Evolutionary conservation across 192 early-diverging fungal genomes (phyloP).

Genomic region (Rhizoclosmatium sp.): DNA sequence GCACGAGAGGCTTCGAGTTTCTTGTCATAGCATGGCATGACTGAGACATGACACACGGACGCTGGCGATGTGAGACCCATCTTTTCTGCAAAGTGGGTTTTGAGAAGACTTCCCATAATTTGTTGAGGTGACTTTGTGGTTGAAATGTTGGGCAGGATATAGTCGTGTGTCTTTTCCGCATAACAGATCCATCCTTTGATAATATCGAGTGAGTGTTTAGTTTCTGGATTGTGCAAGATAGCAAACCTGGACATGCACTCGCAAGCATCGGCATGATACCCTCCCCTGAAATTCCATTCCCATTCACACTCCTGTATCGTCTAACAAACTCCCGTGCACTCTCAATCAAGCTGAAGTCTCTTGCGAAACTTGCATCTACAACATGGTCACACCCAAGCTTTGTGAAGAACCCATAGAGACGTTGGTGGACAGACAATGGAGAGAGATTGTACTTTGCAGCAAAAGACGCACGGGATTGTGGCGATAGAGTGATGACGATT

Average conservation of each 20-base stretch:
- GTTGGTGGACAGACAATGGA: slow-evolving; percentile 70
- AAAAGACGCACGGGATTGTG: slow-evolving; percentile 90
- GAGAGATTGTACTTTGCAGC: slow-evolving; percentile 84
- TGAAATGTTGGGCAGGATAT: slow-evolving; percentile 88
- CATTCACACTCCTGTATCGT: slow-evolving; percentile 56
- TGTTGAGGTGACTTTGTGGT: slow-evolving; percentile 96
- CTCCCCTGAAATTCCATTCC: slow-evolving; percentile 39
- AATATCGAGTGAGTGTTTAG: background rate
- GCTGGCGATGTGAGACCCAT: slow-evolving; percentile 65
- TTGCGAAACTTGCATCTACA: slow-evolving; percentile 88
- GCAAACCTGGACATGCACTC: slow-evolving; percentile 60
- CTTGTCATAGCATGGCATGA: slow-evolving; percentile 99
- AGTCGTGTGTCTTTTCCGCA: slow-evolving; percentile 96
- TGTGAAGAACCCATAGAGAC: slow-evolving; percentile 80
- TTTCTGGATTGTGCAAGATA: background rate
- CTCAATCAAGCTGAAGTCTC: slow-evolving; percentile 87
- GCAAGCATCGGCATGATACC: slow-evolving; percentile 60
- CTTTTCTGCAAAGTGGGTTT: slow-evolving; percentile 78
- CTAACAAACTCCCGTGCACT: slow-evolving; percentile 89
- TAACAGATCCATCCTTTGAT: slow-evolving; percentile 94
- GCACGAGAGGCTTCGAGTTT: slow-evolving; percentile 95
- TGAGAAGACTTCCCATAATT: slow-evolving; percentile 93
- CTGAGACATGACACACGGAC: slow-evolving; percentile 88
- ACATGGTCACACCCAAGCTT: slow-evolving; percentile 83
- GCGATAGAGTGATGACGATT: slow-evolving; percentile 88